phyloP scores from a whole-genome alignment of 495 filamentous ascomycete species.

The Cercophora newfieldiana region DNA sequence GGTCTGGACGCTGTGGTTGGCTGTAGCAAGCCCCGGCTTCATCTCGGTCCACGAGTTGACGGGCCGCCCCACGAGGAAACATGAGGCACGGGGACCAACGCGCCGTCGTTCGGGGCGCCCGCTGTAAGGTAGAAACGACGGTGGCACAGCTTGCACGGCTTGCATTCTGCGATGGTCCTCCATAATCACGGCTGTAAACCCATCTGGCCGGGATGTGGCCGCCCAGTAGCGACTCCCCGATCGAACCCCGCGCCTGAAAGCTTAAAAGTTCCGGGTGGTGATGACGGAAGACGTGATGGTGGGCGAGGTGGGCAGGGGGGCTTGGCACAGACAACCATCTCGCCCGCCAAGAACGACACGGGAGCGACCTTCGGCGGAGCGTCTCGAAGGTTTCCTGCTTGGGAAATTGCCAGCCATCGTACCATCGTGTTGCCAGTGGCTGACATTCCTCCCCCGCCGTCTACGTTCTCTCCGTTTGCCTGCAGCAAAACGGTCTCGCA shows the following conservation, averaged over 20 bases:
- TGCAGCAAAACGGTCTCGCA: background rate
- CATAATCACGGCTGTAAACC: background rate
- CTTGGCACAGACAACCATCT: conserved; percentile 18
- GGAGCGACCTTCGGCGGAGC: conserved; percentile 24
- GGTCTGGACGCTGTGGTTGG: conserved; percentile 19
- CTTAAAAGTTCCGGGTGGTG: conserved; percentile 11
- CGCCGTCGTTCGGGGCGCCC: background rate
- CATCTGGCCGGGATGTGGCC: conserved; percentile 5
- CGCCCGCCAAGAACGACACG: conserved; percentile 2
- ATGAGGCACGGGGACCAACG: conserved; percentile 4
- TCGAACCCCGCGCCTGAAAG: conserved; percentile 15
- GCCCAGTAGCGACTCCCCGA: background rate
- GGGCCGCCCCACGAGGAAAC: conserved; percentile 1
- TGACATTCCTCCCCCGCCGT: background rate
- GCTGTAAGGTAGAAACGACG: background rate
- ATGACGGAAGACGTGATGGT: background rate
- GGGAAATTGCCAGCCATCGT: conserved; percentile 21
- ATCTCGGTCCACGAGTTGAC: conserved; percentile 19
- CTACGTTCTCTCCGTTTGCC: background rate
- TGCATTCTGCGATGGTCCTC: conserved; percentile 3
- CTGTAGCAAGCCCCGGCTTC: conserved; percentile 17
- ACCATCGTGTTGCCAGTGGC: conserved; percentile 5
- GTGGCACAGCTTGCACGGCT: background rate
- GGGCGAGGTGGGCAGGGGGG: conserved; percentile 1
- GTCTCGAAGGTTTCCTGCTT: conserved; percentile 33